A percentile compares a stretch with the other conserved stretches of the same genome.
Conservation (phyloP, 2,329 filamentous ascomycete species). For the Fusarium liriodendri region DNA sequence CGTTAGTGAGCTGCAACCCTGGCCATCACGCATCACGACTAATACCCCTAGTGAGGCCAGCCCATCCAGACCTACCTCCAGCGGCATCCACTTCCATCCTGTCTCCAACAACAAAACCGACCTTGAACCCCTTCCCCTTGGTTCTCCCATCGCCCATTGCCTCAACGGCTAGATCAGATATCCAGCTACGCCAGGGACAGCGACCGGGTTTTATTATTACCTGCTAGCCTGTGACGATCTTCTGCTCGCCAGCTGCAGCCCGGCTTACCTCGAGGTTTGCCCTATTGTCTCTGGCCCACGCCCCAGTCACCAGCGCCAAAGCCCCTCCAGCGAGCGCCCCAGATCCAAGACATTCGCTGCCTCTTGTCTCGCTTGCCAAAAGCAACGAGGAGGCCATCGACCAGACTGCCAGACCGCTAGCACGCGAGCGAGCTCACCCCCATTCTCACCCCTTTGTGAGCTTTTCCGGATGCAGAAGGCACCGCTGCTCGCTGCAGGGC, state of each 20-base stretch:
- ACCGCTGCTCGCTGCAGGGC: constrained; percentile 22
- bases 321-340: constrained; percentile 14
- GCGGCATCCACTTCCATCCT: neutral
- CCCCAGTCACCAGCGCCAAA: neutral
- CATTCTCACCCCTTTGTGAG: constrained; percentile 17
- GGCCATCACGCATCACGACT: constrained; percentile 23
- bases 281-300: neutral
- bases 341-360: constrained; percentile 31
- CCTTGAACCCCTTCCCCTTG: neutral
- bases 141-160: neutral
- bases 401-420: constrained; percentile 30
- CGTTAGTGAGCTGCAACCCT: constrained; percentile 12
- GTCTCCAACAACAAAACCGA: neutral
- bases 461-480: constrained; percentile 40
- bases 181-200: neutral
- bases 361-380: constrained; percentile 39
- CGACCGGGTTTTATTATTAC: neutral
- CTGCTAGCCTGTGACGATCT: neutral
- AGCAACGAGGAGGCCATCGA: constrained; percentile 24
- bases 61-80: neutral
- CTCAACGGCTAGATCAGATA: neutral
- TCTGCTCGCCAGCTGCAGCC: neutral
- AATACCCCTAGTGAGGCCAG: constrained; percentile 3
- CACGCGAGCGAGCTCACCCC: constrained; percentile 30
- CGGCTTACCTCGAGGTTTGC: constrained; percentile 6